Percentiles rank a stretch among this genome's conserved stretches.
phyloP scores from a whole-genome alignment of 202 grass and related monocot genomes.

The Schoenoplectus triqueter region DNA sequence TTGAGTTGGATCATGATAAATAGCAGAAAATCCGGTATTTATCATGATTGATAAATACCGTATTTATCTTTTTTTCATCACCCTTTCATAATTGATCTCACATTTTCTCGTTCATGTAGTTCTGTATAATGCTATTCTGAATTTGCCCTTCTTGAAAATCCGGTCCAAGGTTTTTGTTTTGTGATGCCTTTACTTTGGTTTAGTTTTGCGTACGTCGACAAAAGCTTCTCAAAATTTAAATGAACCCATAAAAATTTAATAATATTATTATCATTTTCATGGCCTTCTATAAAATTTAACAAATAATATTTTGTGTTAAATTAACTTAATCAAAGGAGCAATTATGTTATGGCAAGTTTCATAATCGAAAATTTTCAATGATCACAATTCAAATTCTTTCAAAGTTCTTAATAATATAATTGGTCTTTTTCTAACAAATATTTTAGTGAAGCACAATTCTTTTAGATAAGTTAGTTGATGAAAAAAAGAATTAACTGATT shows the following conservation, averaged over 20 bases:
- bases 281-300: not conserved
- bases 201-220: not conserved
- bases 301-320: not conserved
- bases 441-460: not conserved
- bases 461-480: not conserved
- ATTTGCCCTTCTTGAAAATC: conserved; percentile 13
- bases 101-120: not conserved
- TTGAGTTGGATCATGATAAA: conserved; percentile 9
- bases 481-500: not conserved
- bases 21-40: not conserved
- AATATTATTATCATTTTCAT: not conserved
- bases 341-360: not conserved
- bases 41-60: too few species aligned
- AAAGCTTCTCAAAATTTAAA: not conserved
- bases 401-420: not conserved
- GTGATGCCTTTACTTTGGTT: not conserved
- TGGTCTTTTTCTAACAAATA: not conserved
- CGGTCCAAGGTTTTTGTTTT: not conserved
- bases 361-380: not conserved
- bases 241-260: not conserved
- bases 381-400: not conserved
- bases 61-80: not conserved
- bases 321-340: too few species aligned
- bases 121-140: conserved; percentile 38
- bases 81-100: not conserved